A percentile compares a stretch with the other conserved stretches of the same genome.
Conservation (phyloP, 805 yeast genomes). For the Suhomyces vadensis region DNA sequence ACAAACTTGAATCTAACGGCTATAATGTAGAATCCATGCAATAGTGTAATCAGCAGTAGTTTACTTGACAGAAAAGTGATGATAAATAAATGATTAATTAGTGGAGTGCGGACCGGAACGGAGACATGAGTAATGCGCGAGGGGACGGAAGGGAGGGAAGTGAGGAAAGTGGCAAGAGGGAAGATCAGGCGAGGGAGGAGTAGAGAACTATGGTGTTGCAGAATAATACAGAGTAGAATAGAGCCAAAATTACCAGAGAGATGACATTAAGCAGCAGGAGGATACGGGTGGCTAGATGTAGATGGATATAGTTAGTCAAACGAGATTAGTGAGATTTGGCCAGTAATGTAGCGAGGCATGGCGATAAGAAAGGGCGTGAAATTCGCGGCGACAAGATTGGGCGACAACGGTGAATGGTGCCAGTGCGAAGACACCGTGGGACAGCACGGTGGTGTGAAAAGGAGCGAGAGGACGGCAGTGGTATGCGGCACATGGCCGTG, state of each 20-base stretch:
- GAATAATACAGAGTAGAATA: too few species aligned
- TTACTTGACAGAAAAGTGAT: conserved; percentile 1
- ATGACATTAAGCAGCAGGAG: too few species aligned
- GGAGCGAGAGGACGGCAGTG: too few species aligned
- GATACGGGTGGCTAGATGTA: too few species aligned
- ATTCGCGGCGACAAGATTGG: conserved; percentile 1
- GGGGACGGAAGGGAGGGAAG: not conserved
- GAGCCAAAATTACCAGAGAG: too few species aligned
- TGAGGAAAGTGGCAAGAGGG: not conserved
- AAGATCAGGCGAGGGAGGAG: not conserved
- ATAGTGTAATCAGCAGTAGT: not conserved
- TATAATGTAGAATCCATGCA: not conserved
- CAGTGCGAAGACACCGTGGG: too few species aligned
- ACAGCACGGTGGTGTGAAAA: too few species aligned
- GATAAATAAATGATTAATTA: conserved; percentile 1
- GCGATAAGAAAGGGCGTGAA: not conserved
- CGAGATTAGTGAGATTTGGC: not conserved
- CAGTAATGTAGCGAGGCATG: not conserved
- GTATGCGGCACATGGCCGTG: too few species aligned
- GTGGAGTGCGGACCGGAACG: conserved; percentile 3
- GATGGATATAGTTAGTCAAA: not conserved
- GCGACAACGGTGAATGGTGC: too few species aligned
- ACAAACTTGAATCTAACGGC: not conserved
- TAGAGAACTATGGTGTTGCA: not conserved
- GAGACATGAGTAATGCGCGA: conserved; percentile 1